Evolutionary conservation across 2,329 filamentous ascomycete species (phyloP).

Genomic region (Cladosporium phlei): DNA sequence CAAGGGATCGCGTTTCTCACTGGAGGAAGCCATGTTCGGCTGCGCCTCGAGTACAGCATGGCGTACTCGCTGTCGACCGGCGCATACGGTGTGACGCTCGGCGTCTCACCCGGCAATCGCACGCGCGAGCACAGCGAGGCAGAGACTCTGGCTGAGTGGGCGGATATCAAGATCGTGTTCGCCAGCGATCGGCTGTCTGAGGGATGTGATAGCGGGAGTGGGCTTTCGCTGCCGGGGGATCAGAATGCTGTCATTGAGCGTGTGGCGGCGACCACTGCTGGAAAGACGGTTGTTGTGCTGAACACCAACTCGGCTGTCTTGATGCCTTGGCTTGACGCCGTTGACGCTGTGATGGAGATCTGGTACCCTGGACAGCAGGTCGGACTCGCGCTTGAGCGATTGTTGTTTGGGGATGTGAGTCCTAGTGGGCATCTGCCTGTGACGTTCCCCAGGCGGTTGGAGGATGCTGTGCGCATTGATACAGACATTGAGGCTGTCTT

Average conservation of each 20-base stretch:
- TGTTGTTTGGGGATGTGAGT: slow-evolving; percentile 71
- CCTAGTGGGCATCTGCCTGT: slow-evolving; percentile 75
- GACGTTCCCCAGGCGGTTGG: slow-evolving; percentile 66
- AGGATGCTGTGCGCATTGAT: slow-evolving; percentile 52
- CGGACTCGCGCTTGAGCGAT: slow-evolving; percentile 69
- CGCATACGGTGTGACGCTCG: slow-evolving; percentile 12
- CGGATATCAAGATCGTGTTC: slow-evolving; percentile 14
- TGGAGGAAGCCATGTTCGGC: background rate
- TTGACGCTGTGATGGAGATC: slow-evolving; percentile 16
- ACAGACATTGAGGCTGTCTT: slow-evolving; percentile 60
- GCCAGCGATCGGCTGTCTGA: slow-evolving; percentile 13
- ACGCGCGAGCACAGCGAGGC: slow-evolving; percentile 3
- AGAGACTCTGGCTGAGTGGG: slow-evolving; percentile 1
- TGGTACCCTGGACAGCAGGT: slow-evolving; percentile 68
- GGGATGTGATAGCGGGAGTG: slow-evolving; percentile 6
- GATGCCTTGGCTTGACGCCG: slow-evolving; percentile 17
- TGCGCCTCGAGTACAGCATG: slow-evolving; percentile 13
- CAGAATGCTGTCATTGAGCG: slow-evolving; percentile 9
- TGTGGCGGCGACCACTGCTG: background rate
- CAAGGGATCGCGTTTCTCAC: slow-evolving; percentile 13
- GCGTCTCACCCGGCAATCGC: slow-evolving; percentile 4
- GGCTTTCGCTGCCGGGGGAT: slow-evolving; percentile 9
- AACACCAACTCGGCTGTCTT: slow-evolving; percentile 14
- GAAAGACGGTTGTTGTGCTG: slow-evolving; percentile 5
- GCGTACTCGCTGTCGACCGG: slow-evolving; percentile 15